Evolutionary conservation across 2,329 filamentous ascomycete species (phyloP).

Genomic region (Penicillium freii): DNA sequence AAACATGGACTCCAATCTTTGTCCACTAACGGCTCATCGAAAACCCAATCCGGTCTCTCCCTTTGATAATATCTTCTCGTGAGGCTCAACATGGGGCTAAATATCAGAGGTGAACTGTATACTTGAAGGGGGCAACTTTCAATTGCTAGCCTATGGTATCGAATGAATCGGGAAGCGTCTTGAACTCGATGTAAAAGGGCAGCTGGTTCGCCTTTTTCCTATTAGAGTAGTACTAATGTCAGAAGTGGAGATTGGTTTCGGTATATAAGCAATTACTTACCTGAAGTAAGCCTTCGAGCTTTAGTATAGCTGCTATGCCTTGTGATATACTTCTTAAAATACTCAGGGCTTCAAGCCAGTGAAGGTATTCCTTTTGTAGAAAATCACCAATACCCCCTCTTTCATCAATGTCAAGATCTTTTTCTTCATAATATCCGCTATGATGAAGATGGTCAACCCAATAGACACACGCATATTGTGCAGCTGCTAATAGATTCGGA

Average conservation of each 20-base stretch:
- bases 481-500: constrained; percentile 28
- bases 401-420: too few species aligned
- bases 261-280: background rate
- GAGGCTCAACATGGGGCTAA: constrained; percentile 22
- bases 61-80: background rate
- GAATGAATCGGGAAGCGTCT: constrained; percentile 30
- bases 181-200: constrained; percentile 10
- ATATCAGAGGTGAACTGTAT: constrained; percentile 29
- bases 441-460: constrained; percentile 36
- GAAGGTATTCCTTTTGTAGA: constrained; percentile 22
- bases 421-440: too few species aligned
- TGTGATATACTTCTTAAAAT: constrained; percentile 20
- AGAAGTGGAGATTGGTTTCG: too few species aligned
- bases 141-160: constrained; percentile 24
- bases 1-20: constrained; percentile 17
- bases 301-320: constrained; percentile 5
- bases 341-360: constrained; percentile 35
- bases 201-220: too few species aligned
- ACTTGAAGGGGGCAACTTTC: constrained; percentile 27
- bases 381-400: constrained; percentile 14
- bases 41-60: constrained; percentile 6
- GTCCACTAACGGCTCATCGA: constrained; percentile 1
- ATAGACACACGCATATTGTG: constrained; percentile 37
- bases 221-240: too few species aligned
- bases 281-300: constrained; percentile 19